A percentile compares a stretch with the other conserved stretches of the same genome.
phyloP scores from a whole-genome alignment of 202 grass and related monocot genomes.

The Carex sylvatica region DNA sequence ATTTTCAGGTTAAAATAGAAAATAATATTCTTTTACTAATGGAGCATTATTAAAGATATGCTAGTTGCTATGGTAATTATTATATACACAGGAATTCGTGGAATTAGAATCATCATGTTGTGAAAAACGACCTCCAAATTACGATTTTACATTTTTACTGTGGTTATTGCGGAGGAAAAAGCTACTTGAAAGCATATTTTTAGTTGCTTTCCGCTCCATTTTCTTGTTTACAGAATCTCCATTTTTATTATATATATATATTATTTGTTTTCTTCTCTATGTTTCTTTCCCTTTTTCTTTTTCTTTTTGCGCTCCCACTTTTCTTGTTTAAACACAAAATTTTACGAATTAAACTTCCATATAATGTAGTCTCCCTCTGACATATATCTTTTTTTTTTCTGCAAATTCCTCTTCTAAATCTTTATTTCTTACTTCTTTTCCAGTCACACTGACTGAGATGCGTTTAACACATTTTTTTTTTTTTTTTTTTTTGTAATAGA shows the following conservation, averaged over 20 bases:
- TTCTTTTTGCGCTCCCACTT: not conserved
- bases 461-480: too few species aligned
- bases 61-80: not conserved
- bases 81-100: not conserved
- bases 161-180: not conserved
- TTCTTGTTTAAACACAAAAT: not conserved
- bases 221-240: not conserved
- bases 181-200: not conserved
- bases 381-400: too few species aligned
- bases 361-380: not conserved
- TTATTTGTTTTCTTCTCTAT: not conserved
- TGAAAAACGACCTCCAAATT: not conserved
- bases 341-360: not conserved
- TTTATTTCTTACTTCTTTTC: too few species aligned
- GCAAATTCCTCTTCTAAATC: too few species aligned
- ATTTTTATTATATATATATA: not conserved
- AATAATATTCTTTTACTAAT: not conserved
- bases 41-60: not conserved
- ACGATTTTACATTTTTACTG: not conserved
- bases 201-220: not conserved
- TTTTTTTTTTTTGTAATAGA: too few species aligned
- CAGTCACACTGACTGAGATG: too few species aligned
- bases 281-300: not conserved
- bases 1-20: not conserved
- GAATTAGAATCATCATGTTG: not conserved